Evolutionary conservation across 2,329 filamentous ascomycete genomes (phyloP).

Genomic region (Monilinia vaccinii-corymbosi): DNA sequence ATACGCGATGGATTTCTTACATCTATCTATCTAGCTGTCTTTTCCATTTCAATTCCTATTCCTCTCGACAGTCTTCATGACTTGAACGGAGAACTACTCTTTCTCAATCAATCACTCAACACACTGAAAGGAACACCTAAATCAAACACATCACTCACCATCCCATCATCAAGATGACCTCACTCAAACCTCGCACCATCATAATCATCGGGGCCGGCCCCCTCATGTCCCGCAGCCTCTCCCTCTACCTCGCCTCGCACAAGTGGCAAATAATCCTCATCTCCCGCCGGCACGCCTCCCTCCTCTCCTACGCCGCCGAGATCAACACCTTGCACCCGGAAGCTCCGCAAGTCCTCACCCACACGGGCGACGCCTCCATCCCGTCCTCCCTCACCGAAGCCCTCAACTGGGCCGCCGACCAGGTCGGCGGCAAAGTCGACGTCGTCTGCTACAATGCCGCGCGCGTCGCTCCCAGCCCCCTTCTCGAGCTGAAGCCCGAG

Average conservation of each 20-base stretch:
- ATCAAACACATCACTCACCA: background rate
- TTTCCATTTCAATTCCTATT: background rate
- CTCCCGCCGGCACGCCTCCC: background rate
- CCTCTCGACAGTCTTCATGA: background rate
- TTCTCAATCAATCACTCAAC: too few relatives aligned
- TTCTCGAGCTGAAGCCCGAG: background rate
- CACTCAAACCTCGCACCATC: conserved; percentile 1
- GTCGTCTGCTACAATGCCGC: conserved; percentile 4
- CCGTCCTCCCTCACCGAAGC: background rate
- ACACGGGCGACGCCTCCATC: background rate
- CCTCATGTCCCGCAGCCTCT: conserved; percentile 8
- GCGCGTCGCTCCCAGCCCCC: background rate
- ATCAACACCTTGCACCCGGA: background rate
- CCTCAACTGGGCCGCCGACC: background rate
- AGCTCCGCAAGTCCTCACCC: background rate
- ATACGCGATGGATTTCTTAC: background rate
- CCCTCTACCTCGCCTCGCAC: conserved; percentile 7
- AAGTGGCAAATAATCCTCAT: conserved; percentile 4
- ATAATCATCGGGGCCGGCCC: conserved; percentile 4
- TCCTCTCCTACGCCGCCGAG: background rate
- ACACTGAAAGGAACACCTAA: background rate
- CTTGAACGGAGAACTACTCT: background rate
- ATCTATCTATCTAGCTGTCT: background rate
- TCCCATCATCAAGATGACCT: background rate
- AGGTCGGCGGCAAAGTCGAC: background rate